These are phyloP conservation scores for Alisma plantagoaquatica DNA, from an alignment of 106 monocot genomes.

Conservation along the genomic window DNA sequence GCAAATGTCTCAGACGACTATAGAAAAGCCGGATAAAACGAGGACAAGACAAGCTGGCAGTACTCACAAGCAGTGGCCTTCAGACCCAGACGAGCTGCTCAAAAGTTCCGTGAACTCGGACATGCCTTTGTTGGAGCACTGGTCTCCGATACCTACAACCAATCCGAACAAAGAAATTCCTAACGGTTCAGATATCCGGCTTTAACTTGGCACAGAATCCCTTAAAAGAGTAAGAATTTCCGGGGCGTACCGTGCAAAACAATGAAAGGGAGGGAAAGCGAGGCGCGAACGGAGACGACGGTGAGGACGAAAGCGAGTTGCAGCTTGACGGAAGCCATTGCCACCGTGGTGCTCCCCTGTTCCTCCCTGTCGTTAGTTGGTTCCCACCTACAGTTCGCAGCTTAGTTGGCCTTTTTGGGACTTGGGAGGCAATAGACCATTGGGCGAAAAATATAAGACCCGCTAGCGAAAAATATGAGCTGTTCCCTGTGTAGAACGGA, in stretches of 20 bases:
- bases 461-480: too few relatives aligned
- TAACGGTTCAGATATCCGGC: neutral
- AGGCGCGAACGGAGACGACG: conserved; percentile 6
- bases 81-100: conserved; percentile 28
- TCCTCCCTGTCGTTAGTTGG: too few relatives aligned
- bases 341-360: too few relatives aligned
- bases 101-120: conserved; percentile 39
- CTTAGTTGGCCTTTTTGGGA: too few relatives aligned
- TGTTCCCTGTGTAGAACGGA: too few relatives aligned
- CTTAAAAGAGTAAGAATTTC: neutral
- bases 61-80: conserved; percentile 42
- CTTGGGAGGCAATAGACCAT: too few relatives aligned
- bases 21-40: neutral
- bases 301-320: conserved; percentile 3
- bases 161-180: too few relatives aligned
- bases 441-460: too few relatives aligned
- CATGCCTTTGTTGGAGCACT: conserved; percentile 40
- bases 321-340: conserved; percentile 8
- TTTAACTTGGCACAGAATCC: neutral
- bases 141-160: conserved; percentile 48
- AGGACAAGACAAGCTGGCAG: neutral
- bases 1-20: too few relatives aligned
- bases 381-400: too few relatives aligned
- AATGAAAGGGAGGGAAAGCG: conserved; percentile 35
- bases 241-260: conserved; percentile 32